Base-by-base conservation (phyloP, 768 basidiomycete genomes). In the Russula brevipes region DNA sequence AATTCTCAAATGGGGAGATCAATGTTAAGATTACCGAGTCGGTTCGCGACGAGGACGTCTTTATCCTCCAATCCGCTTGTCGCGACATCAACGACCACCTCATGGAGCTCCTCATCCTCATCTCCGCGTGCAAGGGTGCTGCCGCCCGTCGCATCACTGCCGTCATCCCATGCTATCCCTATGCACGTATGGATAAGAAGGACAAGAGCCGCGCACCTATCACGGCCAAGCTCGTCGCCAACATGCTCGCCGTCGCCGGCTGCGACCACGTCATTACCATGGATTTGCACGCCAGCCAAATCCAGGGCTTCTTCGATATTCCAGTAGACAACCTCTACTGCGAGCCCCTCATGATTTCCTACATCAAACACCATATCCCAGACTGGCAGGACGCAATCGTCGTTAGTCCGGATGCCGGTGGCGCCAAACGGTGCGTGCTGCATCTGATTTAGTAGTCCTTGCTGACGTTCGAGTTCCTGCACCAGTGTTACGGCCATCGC, bases 221-320 rank as follows among this genome's bases (percentile, higher is more conserved):
- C 74, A 98, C 96, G 4, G 94, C 96, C 51, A 99, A 99, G 77
- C 84, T 99, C 58, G 92, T 98, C 53, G 95, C 96, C 30, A 98
- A 97, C 75, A 98, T 98, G 96, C 80, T 99, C 63, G 88, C 86
- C 49, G 91, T 97, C 52, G 95, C 97, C 9, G 96, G 96, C 30
- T 97, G 94, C 72, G 96, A 98, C 76, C 96, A 98, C 72, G 89
- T 99, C 71, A 98, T 99, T 69, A 98, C 96, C n/a, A 96, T 98
- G 89, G 95, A 98, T 74, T 78, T 98, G 55, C 96, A 98, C 72
- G 95, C 96, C 46, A 90, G 89, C 70, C 96, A 98, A 78, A 98
- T 98, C 64, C 96, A 98, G 73, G 96, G 96, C 7, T 98, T 98
- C 80, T 98, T 98, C 74, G 94, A 98, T 74, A 93, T 98, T 68